Percentiles rank a stretch among this genome's conserved stretches.
These are phyloP conservation scores for Arthrobotrys sphaeroides DNA, from an alignment of 2,329 filamentous ascomycete species.

Conservation along the genomic window DNA sequence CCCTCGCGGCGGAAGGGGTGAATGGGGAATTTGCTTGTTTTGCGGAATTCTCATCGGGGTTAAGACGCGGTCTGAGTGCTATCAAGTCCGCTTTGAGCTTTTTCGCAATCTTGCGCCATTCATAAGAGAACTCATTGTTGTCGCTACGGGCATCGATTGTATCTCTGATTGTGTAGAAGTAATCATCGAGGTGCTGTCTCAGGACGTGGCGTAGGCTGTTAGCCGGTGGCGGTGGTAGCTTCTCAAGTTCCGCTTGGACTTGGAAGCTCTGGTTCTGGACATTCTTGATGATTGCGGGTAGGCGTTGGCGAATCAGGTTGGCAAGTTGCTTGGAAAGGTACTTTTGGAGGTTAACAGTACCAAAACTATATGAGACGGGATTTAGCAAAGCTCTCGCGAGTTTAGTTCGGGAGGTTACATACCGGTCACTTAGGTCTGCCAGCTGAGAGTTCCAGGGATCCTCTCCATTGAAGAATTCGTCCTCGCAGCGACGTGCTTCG, in stretches of 20 bases:
- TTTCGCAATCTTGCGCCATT: constrained; percentile 53
- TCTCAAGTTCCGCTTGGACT: constrained; percentile 54
- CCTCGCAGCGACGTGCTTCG: constrained; percentile 54
- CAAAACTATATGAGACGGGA: constrained; percentile 5
- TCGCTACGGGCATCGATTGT: constrained; percentile 53
- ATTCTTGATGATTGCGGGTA: constrained; percentile 55
- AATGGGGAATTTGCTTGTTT: constrained; percentile 24
- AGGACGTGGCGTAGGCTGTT: constrained; percentile 56
- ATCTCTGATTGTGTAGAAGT: constrained; percentile 48
- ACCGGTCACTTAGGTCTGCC: constrained; percentile 55
- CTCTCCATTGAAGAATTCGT: constrained; percentile 55
- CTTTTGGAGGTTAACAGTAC: constrained; percentile 39
- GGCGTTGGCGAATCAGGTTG: constrained; percentile 42
- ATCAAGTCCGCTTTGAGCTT: constrained; percentile 51
- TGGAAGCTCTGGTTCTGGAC: constrained; percentile 54
- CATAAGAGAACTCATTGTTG: constrained; percentile 56
- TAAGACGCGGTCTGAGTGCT: constrained; percentile 53
- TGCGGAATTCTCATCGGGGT: constrained; percentile 28
- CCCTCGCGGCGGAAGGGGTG: constrained; percentile 3
- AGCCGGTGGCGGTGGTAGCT: constrained; percentile 55
- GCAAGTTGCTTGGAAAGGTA: constrained; percentile 47
- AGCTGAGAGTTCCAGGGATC: constrained; percentile 57
- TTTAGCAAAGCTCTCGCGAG: background rate
- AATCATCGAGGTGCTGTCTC: constrained; percentile 53
- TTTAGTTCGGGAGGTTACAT: constrained; percentile 47